Conservation (phyloP, 805 yeast genomes). For the Saccharomycopsis sp. region DNA sequence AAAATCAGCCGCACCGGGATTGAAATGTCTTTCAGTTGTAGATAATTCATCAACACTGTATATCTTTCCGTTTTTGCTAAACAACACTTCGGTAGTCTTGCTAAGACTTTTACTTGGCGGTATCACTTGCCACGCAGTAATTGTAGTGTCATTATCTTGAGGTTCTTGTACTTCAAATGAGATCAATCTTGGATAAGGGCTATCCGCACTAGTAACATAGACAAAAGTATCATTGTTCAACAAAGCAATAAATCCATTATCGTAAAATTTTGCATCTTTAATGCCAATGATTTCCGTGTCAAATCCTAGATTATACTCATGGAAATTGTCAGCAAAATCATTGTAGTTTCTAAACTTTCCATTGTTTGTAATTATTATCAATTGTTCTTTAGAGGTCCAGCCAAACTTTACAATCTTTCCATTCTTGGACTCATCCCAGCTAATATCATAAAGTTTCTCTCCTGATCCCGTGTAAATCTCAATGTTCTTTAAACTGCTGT, state of each 20-base stretch:
- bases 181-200: conserved; percentile 28
- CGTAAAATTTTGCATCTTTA: conserved; percentile 33
- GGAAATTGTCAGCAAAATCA: conserved; percentile 63
- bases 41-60: conserved; percentile 2
- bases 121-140: conserved; percentile 28
- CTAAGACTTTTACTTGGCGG: conserved; percentile 25
- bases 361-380: conserved; percentile 47
- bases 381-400: conserved; percentile 46
- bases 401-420: conserved; percentile 49
- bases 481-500: conserved; percentile 19
- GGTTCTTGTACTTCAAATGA: conserved; percentile 9
- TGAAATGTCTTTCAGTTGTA: background rate
- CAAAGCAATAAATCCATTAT: conserved; percentile 38
- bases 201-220: conserved; percentile 33
- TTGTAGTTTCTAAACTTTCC: conserved; percentile 51
- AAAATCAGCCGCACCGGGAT: conserved; percentile 41
- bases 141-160: conserved; percentile 15
- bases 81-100: conserved; percentile 27
- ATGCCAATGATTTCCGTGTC: conserved; percentile 31
- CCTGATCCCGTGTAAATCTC: conserved; percentile 33
- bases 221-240: conserved; percentile 36
- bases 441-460: conserved; percentile 26
- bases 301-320: conserved; percentile 39
- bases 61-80: conserved; percentile 14
- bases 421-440: conserved; percentile 38